Conservation (phyloP, 257 asterid genomes). For the Forsythia viridissima region DNA sequence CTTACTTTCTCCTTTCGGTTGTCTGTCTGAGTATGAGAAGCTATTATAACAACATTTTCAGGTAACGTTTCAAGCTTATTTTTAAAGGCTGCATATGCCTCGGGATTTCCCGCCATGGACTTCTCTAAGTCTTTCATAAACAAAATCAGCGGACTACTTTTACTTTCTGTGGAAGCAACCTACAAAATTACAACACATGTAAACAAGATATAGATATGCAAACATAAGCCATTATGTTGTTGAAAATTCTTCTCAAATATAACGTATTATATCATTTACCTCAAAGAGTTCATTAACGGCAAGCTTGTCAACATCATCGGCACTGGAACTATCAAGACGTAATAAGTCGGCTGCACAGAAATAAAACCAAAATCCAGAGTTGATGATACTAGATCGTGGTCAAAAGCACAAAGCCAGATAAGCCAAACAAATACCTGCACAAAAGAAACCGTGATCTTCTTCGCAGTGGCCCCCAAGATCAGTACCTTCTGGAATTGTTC, state of each 20-base stretch:
- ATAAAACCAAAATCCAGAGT: conserved; percentile 4
- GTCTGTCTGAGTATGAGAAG: conserved; percentile 85
- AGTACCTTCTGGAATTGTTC: conserved; percentile 74
- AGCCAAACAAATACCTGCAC: conserved; percentile 59
- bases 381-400: neutral
- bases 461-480: conserved; percentile 95
- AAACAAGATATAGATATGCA: conserved; percentile 15
- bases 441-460: conserved; percentile 85
- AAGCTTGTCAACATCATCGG: conserved; percentile 68
- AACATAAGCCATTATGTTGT: conserved; percentile 6
- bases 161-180: conserved; percentile 79
- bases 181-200: conserved; percentile 25
- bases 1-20: conserved; percentile 87
- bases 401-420: conserved; percentile 15
- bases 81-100: conserved; percentile 65
- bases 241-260: conserved; percentile 9
- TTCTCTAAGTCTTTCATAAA: conserved; percentile 87
- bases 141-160: conserved; percentile 57
- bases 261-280: conserved; percentile 39
- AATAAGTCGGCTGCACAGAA: conserved; percentile 70
- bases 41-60: conserved; percentile 71
- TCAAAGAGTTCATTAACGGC: conserved; percentile 82
- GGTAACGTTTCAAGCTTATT: conserved; percentile 75
- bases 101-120: conserved; percentile 70
- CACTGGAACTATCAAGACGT: conserved; percentile 71